These are phyloP conservation scores for Diversispora eburnea DNA, from an alignment of 192 early-diverging fungal genomes.

Conservation along the genomic window DNA sequence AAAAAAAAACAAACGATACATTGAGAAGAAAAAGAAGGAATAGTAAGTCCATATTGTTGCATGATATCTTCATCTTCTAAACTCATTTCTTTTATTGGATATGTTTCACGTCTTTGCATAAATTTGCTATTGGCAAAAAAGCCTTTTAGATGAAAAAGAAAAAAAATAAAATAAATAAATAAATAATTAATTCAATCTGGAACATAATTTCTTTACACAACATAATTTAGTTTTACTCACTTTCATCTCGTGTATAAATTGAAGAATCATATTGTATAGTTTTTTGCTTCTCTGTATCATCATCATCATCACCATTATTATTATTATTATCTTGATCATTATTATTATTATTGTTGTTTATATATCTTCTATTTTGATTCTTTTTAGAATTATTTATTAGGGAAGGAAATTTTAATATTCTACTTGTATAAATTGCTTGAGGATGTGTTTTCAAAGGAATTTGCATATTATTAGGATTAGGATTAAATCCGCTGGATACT, in stretches of 20 bases:
- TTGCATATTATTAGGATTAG: background rate
- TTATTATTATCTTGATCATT: background rate
- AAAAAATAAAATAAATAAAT: background rate
- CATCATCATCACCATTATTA: background rate
- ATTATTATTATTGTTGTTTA: background rate
- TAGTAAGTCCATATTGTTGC: constrained; percentile 18
- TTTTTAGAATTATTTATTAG: constrained; percentile 2
- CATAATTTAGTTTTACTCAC: background rate
- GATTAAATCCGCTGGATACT: background rate
- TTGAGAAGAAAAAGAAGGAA: constrained; percentile 10
- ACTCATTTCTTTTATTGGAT: background rate
- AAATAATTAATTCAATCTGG: background rate
- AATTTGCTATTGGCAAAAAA: background rate
- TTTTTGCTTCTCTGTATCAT: too few species aligned
- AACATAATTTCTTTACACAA: background rate
- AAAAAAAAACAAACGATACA: too few species aligned
- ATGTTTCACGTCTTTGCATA: constrained; percentile 16
- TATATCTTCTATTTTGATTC: background rate
- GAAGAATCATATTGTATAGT: background rate
- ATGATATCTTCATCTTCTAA: constrained; percentile 11
- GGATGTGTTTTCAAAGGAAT: constrained; percentile 17
- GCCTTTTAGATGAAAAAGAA: background rate
- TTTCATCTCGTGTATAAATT: constrained; percentile 14
- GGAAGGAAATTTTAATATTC: constrained; percentile 20
- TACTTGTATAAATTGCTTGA: constrained; percentile 25